Percentiles rank a stretch among this genome's conserved stretches.
These are phyloP conservation scores for Globisporangium heterothallicum DNA, from an alignment of 352 stramenopile genomes.

Conservation along the genomic window DNA sequence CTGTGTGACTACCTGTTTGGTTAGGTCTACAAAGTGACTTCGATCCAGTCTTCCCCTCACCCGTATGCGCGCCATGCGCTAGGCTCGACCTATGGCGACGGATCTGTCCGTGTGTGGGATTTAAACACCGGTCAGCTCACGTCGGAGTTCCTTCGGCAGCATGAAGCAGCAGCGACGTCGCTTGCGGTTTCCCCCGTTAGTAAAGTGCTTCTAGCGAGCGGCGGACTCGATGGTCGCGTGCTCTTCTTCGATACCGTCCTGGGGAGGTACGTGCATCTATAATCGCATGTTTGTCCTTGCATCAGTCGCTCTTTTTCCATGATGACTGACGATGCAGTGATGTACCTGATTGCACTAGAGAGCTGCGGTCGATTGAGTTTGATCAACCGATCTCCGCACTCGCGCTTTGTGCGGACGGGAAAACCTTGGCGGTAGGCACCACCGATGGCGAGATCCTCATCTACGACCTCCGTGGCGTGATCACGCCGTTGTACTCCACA, in stretches of 20 bases:
- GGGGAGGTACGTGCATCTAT: constrained; percentile 32
- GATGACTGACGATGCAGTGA: background rate
- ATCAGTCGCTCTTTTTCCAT: background rate
- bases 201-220: constrained; percentile 56
- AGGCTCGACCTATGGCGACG: constrained; percentile 52
- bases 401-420: constrained; percentile 56
- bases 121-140: constrained; percentile 44
- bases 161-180: constrained; percentile 48
- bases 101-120: constrained; percentile 67
- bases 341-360: constrained; percentile 19
- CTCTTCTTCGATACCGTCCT: constrained; percentile 71
- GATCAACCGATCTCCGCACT: constrained; percentile 52
- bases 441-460: constrained; percentile 48
- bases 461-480: constrained; percentile 59
- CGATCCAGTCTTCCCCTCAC: constrained; percentile 53
- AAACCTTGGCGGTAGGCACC: constrained; percentile 54
- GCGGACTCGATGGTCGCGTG: constrained; percentile 57
- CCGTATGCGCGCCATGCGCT: constrained; percentile 52
- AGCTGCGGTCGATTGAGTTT: constrained; percentile 51
- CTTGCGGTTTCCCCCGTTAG: constrained; percentile 63
- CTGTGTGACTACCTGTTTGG: background rate
- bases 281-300: constrained; percentile 6
- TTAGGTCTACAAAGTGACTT: constrained; percentile 49
- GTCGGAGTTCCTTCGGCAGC: constrained; percentile 49
- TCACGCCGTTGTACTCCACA: constrained; percentile 49